These are phyloP conservation scores for Scheffersomyces quercinus DNA, from an alignment of 1,139 yeast genomes.

Conservation along the genomic window DNA sequence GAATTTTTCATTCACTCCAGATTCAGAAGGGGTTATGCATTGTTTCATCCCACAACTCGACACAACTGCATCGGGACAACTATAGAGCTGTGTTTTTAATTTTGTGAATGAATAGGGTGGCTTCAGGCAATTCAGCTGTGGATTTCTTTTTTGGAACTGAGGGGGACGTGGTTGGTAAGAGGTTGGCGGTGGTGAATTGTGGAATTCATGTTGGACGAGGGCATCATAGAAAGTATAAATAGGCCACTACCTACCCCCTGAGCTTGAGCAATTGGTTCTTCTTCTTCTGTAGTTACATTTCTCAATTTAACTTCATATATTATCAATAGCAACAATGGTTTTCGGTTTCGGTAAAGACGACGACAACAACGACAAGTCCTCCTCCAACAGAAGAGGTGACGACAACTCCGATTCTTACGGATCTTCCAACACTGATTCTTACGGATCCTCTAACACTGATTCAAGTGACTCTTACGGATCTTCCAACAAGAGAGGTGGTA, in stretches of 20 bases:
- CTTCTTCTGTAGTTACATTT: not conserved
- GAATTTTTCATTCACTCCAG: no score
- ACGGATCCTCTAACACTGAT: constrained; percentile 5
- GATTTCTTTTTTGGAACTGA: not conserved
- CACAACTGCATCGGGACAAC: not conserved
- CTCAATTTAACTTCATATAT: not conserved
- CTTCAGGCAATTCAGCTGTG: not conserved
- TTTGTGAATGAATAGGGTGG: not conserved
- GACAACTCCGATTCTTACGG: constrained; percentile 12
- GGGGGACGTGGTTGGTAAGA: not conserved
- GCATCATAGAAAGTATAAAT: no score
- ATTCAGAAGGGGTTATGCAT: no score
- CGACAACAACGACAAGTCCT: constrained; percentile 11
- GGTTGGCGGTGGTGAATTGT: no score
- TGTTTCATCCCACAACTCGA: not conserved
- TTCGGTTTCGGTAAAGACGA: constrained; percentile 20
- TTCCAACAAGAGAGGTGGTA: constrained; percentile 4
- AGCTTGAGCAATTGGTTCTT: not conserved
- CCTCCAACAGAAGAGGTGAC: constrained; percentile 3
- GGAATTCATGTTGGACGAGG: no score
- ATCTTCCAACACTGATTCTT: constrained; percentile 5
- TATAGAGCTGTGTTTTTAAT: not conserved
- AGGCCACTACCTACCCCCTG: no score
- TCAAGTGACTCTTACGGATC: constrained; percentile 10
- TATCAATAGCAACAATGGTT: constrained; percentile 13